These are phyloP conservation scores for Umbelopsis vinacea DNA, from an alignment of 192 early-diverging fungal species.

Conservation along the genomic window DNA sequence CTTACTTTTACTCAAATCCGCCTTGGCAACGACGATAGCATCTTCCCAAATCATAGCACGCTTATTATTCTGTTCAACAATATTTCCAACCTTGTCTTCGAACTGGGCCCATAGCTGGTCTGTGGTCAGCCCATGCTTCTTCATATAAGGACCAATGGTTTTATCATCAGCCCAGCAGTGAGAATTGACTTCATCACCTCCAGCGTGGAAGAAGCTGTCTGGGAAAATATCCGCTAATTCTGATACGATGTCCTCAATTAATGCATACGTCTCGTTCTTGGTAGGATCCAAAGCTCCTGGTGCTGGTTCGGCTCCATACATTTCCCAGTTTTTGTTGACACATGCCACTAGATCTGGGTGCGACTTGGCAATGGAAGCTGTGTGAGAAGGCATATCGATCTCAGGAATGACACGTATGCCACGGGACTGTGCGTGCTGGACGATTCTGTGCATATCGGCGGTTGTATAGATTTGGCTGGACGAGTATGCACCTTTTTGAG, in stretches of 20 bases:
- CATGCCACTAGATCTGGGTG: slow-evolving; percentile 66
- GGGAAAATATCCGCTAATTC: slow-evolving; percentile 68
- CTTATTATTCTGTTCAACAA: slow-evolving; percentile 32
- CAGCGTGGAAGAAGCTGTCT: slow-evolving; percentile 77
- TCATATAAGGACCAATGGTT: slow-evolving; percentile 35
- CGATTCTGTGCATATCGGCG: slow-evolving; percentile 64
- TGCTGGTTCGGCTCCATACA: slow-evolving; percentile 76
- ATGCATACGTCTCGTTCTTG: slow-evolving; percentile 57
- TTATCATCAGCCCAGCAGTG: slow-evolving; percentile 60
- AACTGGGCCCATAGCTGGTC: slow-evolving; percentile 31
- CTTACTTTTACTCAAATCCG: not conserved
- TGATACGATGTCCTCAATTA: slow-evolving; percentile 61
- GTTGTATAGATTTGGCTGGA: slow-evolving; percentile 68
- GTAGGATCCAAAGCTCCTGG: slow-evolving; percentile 81
- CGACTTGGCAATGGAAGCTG: slow-evolving; percentile 45
- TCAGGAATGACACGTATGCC: slow-evolving; percentile 89
- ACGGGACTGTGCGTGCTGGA: slow-evolving; percentile 69
- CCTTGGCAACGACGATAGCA: slow-evolving; percentile 50
- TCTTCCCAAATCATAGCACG: slow-evolving; percentile 83
- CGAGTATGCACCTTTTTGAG: slow-evolving; percentile 68
- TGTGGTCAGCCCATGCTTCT: slow-evolving; percentile 21
- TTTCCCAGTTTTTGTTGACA: slow-evolving; percentile 60
- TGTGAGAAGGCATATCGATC: slow-evolving; percentile 85
- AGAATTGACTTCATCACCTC: slow-evolving; percentile 74
- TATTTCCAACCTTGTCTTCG: slow-evolving; percentile 20